A percentile compares a stretch with the other conserved stretches of the same genome.
phyloP scores from a whole-genome alignment of 148 eudicot species.

The Talinum fruticosum region DNA sequence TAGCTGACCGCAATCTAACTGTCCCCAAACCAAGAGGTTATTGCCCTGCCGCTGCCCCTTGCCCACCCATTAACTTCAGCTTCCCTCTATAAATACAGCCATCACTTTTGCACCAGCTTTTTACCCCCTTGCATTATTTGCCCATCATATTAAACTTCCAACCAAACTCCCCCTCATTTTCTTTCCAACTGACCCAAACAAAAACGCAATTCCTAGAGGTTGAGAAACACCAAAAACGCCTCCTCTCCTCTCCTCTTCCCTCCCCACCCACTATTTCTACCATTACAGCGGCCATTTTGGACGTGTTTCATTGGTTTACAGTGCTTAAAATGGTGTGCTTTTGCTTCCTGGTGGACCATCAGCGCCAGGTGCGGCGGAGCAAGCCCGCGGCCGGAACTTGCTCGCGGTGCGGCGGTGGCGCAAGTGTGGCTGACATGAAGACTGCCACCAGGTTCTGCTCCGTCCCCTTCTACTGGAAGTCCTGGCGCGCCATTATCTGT shows the following conservation, averaged over 20 bases:
- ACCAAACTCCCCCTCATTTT: not conserved
- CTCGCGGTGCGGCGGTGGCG: constrained; percentile 76
- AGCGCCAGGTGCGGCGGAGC: constrained; percentile 46
- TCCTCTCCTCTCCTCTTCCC: not conserved
- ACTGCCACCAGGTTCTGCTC: constrained; percentile 72
- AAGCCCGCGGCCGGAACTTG: constrained; percentile 82
- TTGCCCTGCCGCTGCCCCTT: not conserved
- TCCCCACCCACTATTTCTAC: not conserved
- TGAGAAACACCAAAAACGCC: constrained; percentile 4
- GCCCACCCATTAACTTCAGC: not conserved
- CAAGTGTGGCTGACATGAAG: constrained; percentile 81
- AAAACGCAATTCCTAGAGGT: not conserved
- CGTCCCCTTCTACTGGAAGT: constrained; percentile 69
- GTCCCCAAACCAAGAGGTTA: not conserved
- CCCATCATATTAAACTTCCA: not conserved
- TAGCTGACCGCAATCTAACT: not conserved
- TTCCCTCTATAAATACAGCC: not conserved
- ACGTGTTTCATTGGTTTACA: no score
- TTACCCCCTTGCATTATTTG: not conserved
- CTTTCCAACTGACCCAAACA: not conserved
- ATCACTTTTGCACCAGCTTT: not conserved
- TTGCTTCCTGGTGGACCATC: constrained; percentile 78
- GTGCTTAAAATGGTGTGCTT: constrained; percentile 75
- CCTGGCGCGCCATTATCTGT: constrained; percentile 76
- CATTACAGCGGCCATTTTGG: no score